Base-by-base conservation (phyloP, 768 basidiomycete genomes). In the Lactarius sanguifluus region DNA sequence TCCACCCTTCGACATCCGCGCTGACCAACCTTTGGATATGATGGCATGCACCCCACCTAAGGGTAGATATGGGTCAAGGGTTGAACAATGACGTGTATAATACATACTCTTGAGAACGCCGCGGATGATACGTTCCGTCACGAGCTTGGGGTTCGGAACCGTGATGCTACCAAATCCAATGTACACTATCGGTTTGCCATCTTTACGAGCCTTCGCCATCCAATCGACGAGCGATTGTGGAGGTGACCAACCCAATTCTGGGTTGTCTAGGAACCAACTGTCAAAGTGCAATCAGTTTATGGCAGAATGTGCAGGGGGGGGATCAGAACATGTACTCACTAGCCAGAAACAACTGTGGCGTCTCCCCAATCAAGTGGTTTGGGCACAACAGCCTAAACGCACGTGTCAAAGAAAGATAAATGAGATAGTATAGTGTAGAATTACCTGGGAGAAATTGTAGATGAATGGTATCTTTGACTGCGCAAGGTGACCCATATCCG, bases 151-250 rank as follows among this genome's bases (percentile, higher is more conserved):
- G 70, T 82, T 72, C 10, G 87, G 86, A 2, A 90, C 87, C 5
- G 86, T 87, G 64, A 90, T 87, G 38, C 84, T 86, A 1, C 87
- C 88, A 68, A 89, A 89, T 3, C 87, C 87, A 59, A 90, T 88
- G 71, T 90, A 90, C 3, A 90, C 88, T 56, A 90, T 79, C 0
- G 86, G 79, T 71, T 85, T 86, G 1, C 76, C 76, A 64, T 88
- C 86, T 3, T 66, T 67, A 16, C 81, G 79, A 5, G 88, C 88
- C 68, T 83, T 81, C 34, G 72, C 72, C 77, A 90, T 87, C 76
- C 83, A 90, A 13, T 77, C 76, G 2, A 84, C 60, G 1, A 90
- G 79, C 12, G 76, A 77, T 16, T 77, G 70, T 0, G 86, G 82
- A 3, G 87, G 83, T 7, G 76, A 76, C 88, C 88, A 89, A 45